Base-by-base conservation (phyloP, 2,329 filamentous ascomycete species). In the Aspergillus viridinutans region DNA sequence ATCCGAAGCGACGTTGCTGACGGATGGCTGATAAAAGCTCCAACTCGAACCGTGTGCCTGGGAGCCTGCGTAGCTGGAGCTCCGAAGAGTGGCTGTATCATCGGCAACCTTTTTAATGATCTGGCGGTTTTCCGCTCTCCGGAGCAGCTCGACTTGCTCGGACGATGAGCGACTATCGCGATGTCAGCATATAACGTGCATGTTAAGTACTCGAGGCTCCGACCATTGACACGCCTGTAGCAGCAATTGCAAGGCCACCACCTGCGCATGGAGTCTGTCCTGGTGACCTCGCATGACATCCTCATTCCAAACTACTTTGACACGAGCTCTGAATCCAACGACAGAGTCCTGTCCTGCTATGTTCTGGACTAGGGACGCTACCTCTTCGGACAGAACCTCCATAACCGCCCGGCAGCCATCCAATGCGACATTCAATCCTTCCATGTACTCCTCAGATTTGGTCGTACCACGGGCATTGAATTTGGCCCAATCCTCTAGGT, bases 151-250 rank as follows among this genome's bases (percentile, higher is more conserved):
- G 25, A 70, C 56, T 59, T 76, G 73, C 52, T 75, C 73, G 9
- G 69, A 63, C 2, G 68, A 65, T 5, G 72, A 67, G 50, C 67
- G 70, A 58, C 71, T 74, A 54, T 29, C 56, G 21, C 17, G 43
- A 23, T 17, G 51, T 40, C 51, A 55, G 52, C 35, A 47, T 14
- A 47, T 3, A 21, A 10, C 5, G 10, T 3, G 12, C 20, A 47
- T 25, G 4, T 21, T 2, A 47, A 4, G 43, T 20, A 7, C 43
- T 23, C 42, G 4, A 14, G 20, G 42, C 10, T 47, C 65, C 62
- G 53, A 76, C 74, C 73, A 75, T 64, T 75, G 71, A 49, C 69
- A 72, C 32, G 71, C 72, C 56, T 75, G 72, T 23, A 76, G 60
- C 50, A 76, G 60, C 23, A 76, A 54, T 47, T 75, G 72, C 20